Conservation (phyloP, 1,139 yeast species). For the Candida sp. region DNA sequence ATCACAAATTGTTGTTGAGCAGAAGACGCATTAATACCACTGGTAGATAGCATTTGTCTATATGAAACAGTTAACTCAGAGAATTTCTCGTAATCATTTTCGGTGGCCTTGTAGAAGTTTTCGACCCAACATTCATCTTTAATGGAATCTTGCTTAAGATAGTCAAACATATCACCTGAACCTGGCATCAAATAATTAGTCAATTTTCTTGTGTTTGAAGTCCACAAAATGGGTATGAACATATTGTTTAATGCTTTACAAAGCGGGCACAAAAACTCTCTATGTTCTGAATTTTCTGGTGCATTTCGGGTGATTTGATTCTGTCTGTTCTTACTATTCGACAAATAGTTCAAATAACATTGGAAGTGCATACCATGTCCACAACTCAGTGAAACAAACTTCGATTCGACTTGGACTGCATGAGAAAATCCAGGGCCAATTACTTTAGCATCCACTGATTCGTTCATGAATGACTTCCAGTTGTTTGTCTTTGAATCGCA, state of each 20-base stretch:
- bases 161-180: conserved; percentile 9
- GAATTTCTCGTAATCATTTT: conserved; percentile 20
- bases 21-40: conserved; percentile 7
- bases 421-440: conserved; percentile 73
- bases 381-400: conserved; percentile 72
- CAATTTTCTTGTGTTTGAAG: conserved; percentile 34
- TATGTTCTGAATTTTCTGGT: conserved; percentile 69
- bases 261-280: conserved; percentile 84
- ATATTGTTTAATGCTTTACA: conserved; percentile 86
- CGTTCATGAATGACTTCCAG: conserved; percentile 37
- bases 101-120: conserved; percentile 16
- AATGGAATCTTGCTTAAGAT: conserved; percentile 8
- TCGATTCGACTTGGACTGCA: conserved; percentile 35
- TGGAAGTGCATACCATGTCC: conserved; percentile 92
- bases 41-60: conserved; percentile 21
- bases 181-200: conserved; percentile 15
- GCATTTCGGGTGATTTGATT: conserved; percentile 77
- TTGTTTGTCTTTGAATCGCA: conserved; percentile 19
- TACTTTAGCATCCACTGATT: conserved; percentile 35
- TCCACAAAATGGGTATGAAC: conserved; percentile 71
- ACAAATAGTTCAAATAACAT: conserved; percentile 67
- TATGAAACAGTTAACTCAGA: conserved; percentile 25
- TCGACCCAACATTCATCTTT: conserved; percentile 25
- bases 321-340: conserved; percentile 51
- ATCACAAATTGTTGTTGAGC: conserved; percentile 26